A percentile compares a stretch with the other conserved stretches of the same genome.
These are phyloP conservation scores for Volvariella volvacea DNA, from an alignment of 1,284 basidiomycete genomes.

Conservation along the genomic window DNA sequence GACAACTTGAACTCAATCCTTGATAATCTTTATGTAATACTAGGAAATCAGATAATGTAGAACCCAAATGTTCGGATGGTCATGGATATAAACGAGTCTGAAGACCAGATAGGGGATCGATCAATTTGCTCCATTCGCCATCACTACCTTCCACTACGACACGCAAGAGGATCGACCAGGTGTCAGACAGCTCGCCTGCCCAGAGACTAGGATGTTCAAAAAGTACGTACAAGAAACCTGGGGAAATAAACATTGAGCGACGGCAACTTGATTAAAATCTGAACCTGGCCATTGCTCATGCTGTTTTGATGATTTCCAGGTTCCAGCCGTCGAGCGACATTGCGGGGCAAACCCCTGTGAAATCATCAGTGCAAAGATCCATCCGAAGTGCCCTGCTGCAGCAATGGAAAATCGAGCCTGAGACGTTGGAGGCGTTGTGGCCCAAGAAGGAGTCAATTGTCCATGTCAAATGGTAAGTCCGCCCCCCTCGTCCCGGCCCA, in stretches of 20 bases:
- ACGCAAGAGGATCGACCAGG: background rate
- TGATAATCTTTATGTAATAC: conserved; percentile 16
- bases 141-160: background rate
- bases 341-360: conserved; percentile 88
- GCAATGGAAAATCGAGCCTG: conserved; percentile 80
- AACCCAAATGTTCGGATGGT: conserved; percentile 7
- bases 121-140: conserved; percentile 3
- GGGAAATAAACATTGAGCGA: conserved; percentile 2
- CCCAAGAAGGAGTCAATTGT: conserved; percentile 96
- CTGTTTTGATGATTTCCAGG: conserved; percentile 38
- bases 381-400: conserved; percentile 79
- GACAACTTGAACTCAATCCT: conserved; percentile 8
- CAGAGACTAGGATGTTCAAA: conserved; percentile 45
- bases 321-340: conserved; percentile 86
- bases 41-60: conserved; percentile 15
- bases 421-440: conserved; percentile 89
- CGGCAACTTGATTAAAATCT: background rate
- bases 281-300: conserved; percentile 9
- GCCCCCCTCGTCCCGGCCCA: conserved; percentile 6
- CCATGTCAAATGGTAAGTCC: conserved; percentile 88
- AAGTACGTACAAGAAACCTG: conserved; percentile 34
- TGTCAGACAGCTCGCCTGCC: no score
- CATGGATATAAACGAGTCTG: background rate
- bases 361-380: conserved; percentile 89
- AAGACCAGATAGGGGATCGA: background rate